These are phyloP conservation scores for Phoenix dactylifera DNA, from an alignment of 176 grass and related monocot genomes.

Conservation along the genomic window DNA sequence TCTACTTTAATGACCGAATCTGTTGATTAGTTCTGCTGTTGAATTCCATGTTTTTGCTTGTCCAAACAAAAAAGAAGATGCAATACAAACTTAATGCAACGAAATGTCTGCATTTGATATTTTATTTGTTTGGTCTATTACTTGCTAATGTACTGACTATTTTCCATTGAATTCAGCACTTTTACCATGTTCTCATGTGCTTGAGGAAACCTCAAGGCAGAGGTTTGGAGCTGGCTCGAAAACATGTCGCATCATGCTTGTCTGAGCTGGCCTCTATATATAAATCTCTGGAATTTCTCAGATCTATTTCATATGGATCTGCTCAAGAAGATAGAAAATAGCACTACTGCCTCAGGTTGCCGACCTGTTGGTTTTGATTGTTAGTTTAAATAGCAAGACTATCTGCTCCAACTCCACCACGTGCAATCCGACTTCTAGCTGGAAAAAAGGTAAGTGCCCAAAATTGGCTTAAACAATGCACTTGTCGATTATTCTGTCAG, in stretches of 20 bases:
- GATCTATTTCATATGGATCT: conserved; percentile 34
- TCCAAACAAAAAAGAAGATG: too few species aligned
- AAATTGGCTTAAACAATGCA: not conserved
- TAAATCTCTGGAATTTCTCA: conserved; percentile 69
- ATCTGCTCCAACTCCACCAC: conserved; percentile 69
- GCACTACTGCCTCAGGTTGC: conserved; percentile 85
- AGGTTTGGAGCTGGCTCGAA: conserved; percentile 70
- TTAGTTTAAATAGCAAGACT: conserved; percentile 71
- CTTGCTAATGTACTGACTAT: not conserved
- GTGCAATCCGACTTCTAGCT: conserved; percentile 64
- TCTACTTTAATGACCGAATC: too few species aligned
- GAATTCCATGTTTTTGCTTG: too few species aligned
- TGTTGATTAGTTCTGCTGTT: too few species aligned
- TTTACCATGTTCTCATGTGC: conserved; percentile 59
- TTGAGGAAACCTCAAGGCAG: conserved; percentile 82
- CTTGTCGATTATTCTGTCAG: not conserved
- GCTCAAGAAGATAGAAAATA: conserved; percentile 53
- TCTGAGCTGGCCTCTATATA: conserved; percentile 67
- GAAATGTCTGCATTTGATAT: too few species aligned
- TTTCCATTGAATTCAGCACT: conserved; percentile 53
- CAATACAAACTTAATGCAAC: too few species aligned
- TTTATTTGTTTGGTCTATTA: too few species aligned
- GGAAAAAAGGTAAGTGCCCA: conserved; percentile 61
- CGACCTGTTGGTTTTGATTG: conserved; percentile 87
- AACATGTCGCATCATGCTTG: conserved; percentile 77